Evolutionary conservation across 2,329 filamentous ascomycete genomes (phyloP).

Genomic region (Talaromyces islandicus): DNA sequence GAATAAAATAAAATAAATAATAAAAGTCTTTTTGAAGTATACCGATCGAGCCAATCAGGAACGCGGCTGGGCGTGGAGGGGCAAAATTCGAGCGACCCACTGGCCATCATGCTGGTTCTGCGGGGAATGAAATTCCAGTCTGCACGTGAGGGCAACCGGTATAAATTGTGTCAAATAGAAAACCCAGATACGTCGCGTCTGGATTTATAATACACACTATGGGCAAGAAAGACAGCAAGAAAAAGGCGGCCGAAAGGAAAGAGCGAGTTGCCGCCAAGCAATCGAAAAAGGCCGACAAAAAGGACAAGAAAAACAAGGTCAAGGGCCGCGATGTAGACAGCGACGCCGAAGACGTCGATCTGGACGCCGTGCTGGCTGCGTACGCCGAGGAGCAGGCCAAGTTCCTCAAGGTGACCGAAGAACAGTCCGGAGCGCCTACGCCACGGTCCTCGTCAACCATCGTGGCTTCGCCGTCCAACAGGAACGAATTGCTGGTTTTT

Average conservation of each 20-base stretch:
- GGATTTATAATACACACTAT: constrained; percentile 24
- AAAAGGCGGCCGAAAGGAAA: constrained; percentile 52
- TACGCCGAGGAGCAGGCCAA: constrained; percentile 90
- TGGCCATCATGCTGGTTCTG: background rate
- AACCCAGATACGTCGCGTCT: background rate
- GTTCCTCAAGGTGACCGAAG: constrained; percentile 89
- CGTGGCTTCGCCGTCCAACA: constrained; percentile 77
- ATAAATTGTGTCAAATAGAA: background rate
- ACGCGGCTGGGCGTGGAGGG: background rate
- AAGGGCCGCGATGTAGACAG: constrained; percentile 67
- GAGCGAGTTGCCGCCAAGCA: constrained; percentile 64
- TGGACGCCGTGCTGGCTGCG: constrained; percentile 87
- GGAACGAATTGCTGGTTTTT: constrained; percentile 83
- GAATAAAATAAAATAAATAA: background rate
- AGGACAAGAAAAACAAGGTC: constrained; percentile 73
- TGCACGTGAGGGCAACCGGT: background rate
- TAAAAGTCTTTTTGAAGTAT: background rate
- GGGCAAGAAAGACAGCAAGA: constrained; percentile 48
- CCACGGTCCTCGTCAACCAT: constrained; percentile 75
- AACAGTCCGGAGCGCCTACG: constrained; percentile 63
- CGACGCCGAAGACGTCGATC: constrained; percentile 85
- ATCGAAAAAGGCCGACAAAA: constrained; percentile 69
- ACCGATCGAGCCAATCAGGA: constrained; percentile 4
- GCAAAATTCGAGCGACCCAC: constrained; percentile 6
- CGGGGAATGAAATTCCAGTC: background rate